Percentiles rank a stretch among this genome's conserved stretches.
These are phyloP conservation scores for Boletus vinaceobasis DNA, from an alignment of 768 basidiomycete genomes.

Conservation along the genomic window DNA sequence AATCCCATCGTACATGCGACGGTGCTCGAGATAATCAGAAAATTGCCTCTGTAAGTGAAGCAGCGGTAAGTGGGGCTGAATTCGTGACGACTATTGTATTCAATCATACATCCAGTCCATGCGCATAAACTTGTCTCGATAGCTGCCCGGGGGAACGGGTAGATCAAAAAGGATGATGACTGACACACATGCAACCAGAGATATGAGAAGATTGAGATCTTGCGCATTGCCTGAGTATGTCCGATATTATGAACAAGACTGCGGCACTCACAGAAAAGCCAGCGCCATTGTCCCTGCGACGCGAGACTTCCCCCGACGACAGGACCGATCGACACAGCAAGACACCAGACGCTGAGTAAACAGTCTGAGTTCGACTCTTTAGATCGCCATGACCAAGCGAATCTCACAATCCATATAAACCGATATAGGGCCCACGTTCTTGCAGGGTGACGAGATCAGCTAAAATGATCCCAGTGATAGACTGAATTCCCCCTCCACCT, in stretches of 20 bases:
- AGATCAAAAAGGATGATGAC: conserved; percentile 34
- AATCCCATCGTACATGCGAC: conserved; percentile 34
- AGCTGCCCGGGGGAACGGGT: conserved; percentile 30
- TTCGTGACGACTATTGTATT: neutral
- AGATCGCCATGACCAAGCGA: neutral
- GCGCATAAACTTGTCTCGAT: neutral
- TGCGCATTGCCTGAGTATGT: neutral
- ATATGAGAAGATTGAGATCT: conserved; percentile 40
- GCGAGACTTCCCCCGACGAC: conserved; percentile 35
- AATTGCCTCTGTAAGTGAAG: conserved; percentile 35
- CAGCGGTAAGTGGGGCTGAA: neutral
- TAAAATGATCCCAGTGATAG: conserved; percentile 40
- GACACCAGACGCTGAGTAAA: conserved; percentile 29
- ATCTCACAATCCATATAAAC: conserved; percentile 21
- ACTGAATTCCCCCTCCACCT: conserved; percentile 39
- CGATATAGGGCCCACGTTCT: conserved; percentile 41
- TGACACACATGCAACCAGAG: conserved; percentile 1
- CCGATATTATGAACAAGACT: neutral
- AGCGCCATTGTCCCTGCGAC: conserved; percentile 34
- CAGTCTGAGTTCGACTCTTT: neutral
- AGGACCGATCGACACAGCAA: conserved; percentile 22
- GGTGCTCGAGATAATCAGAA: conserved; percentile 37
- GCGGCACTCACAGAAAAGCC: conserved; percentile 36
- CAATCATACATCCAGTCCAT: conserved; percentile 44
- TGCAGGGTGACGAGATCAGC: conserved; percentile 45